These are phyloP conservation scores for Malus hybrid DNA, from an alignment of 331 rosid genomes.

Conservation along the genomic window DNA sequence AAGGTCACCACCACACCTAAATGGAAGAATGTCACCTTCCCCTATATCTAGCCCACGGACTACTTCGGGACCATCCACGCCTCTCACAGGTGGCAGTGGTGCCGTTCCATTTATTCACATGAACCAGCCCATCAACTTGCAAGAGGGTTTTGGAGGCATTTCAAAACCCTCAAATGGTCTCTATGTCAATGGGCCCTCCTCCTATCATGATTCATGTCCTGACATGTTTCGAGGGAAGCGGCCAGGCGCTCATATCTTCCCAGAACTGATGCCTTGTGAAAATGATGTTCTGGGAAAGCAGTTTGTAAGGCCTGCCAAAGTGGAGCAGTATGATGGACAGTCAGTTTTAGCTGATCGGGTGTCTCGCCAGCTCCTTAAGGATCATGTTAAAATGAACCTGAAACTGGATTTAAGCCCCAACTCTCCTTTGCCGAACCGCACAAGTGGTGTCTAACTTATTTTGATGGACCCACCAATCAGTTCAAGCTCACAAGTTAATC, in stretches of 20 bases:
- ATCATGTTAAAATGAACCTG: conserved; percentile 41
- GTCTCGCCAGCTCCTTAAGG: conserved; percentile 68
- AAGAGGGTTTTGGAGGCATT: conserved; percentile 63
- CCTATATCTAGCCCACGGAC: conserved; percentile 96
- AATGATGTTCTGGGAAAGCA: conserved; percentile 54
- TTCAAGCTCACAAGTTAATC: conserved; percentile 26
- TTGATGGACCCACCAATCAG: conserved; percentile 14
- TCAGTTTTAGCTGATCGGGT: conserved; percentile 88
- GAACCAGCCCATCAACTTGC: conserved; percentile 56
- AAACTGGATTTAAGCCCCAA: conserved; percentile 60
- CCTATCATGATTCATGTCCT: conserved; percentile 55
- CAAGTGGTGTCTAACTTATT: conserved; percentile 41
- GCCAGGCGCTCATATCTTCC: conserved; percentile 53
- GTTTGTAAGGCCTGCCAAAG: conserved; percentile 33
- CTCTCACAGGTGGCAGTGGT: conserved; percentile 71
- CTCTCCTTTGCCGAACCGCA: conserved; percentile 42
- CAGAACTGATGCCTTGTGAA: conserved; percentile 53
- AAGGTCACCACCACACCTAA: conserved; percentile 79
- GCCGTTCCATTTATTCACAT: conserved; percentile 57
- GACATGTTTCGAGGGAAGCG: conserved; percentile 74
- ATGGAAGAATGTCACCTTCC: conserved; percentile 90
- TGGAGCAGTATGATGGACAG: conserved; percentile 64
- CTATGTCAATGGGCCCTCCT: conserved; percentile 37
- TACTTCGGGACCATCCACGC: conserved; percentile 87
- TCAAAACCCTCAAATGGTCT: conserved; percentile 53